Evolutionary conservation across 1,284 basidiomycete species (phyloP).

Genomic region (Neolentinus lepideus): DNA sequence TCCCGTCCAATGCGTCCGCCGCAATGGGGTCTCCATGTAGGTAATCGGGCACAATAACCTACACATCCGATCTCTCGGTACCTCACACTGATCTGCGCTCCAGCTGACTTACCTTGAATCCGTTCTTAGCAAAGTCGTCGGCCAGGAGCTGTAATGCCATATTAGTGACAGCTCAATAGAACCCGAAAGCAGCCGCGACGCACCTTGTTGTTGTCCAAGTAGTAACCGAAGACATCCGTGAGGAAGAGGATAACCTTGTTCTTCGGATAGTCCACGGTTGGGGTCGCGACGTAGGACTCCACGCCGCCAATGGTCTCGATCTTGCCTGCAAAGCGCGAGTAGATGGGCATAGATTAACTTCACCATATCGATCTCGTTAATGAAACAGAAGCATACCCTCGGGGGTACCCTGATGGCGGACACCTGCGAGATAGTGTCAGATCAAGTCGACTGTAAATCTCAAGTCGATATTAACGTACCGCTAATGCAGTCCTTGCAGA

Average conservation of each 20-base stretch:
- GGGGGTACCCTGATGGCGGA: constrained; percentile 23
- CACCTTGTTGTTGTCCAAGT: constrained; percentile 35
- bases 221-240: constrained; percentile 42
- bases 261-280: constrained; percentile 36
- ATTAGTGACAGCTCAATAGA: background rate
- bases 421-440: constrained; percentile 12
- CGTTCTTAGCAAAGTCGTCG: constrained; percentile 49
- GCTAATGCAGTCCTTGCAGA: constrained; percentile 44
- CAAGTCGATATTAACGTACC: constrained; percentile 20
- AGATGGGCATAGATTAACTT: background rate
- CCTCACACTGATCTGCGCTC: background rate
- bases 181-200: constrained; percentile 6
- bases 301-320: constrained; percentile 38
- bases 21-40: constrained; percentile 34
- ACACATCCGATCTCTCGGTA: background rate
- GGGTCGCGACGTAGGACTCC: constrained; percentile 41
- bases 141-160: constrained; percentile 26
- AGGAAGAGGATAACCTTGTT: constrained; percentile 48
- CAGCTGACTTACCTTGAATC: constrained; percentile 28
- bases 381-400: constrained; percentile 15
- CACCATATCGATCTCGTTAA: background rate
- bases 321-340: constrained; percentile 18
- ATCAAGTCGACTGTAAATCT: background rate
- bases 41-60: constrained; percentile 33
- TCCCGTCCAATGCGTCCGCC: background rate